phyloP scores from a whole-genome alignment of 768 basidiomycete species.

The Rhizopogon rudus region DNA sequence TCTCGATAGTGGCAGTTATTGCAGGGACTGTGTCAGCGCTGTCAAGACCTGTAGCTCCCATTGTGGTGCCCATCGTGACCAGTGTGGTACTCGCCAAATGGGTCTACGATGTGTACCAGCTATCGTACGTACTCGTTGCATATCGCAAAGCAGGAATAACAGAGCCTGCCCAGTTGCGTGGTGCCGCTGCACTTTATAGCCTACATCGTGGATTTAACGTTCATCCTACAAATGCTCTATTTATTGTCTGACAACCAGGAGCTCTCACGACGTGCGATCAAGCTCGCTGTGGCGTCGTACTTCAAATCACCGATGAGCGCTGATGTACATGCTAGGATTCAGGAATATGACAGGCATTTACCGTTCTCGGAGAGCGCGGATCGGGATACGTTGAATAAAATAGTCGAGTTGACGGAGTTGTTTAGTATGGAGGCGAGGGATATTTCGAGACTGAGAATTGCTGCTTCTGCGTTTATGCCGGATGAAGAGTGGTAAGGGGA shows the following conservation, averaged over 20 bases:
- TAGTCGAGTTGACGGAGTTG: neutral
- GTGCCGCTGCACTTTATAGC: constrained; percentile 14
- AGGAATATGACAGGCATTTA: neutral
- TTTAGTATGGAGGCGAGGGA: neutral
- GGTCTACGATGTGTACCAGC: neutral
- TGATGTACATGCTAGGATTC: neutral
- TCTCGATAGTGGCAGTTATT: neutral
- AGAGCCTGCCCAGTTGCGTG: neutral
- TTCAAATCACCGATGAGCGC: neutral
- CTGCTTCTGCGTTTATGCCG: neutral
- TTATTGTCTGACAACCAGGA: neutral
- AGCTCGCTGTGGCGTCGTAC: neutral
- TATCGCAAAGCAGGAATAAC: neutral
- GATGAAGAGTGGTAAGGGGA: neutral
- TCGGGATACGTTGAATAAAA: neutral
- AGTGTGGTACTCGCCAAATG: neutral
- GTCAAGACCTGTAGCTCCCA: neutral
- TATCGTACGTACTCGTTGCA: neutral
- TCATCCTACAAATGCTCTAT: constrained; percentile 20
- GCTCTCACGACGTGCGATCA: neutral
- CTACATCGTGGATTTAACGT: constrained; percentile 21
- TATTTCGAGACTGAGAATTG: neutral
- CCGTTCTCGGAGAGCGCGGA: neutral
- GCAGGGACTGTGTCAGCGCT: neutral
- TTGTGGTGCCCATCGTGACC: neutral